Evolutionary conservation across 352 stramenopile genomes (phyloP), one percentile per base, ranked within the genome.

Genomic region (Globisporangium solare): DNA sequence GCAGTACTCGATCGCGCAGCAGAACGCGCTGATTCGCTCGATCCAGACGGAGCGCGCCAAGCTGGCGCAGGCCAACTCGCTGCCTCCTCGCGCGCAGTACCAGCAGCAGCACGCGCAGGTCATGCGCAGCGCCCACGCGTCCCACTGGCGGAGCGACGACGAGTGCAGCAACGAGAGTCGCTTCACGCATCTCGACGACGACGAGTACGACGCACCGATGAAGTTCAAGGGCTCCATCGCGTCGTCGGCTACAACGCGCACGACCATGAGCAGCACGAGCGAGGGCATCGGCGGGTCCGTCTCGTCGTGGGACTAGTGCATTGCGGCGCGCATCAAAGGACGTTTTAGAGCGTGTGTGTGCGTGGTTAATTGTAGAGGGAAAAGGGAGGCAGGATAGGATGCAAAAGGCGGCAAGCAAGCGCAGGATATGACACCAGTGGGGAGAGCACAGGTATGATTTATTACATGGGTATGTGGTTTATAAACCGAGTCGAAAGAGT

Each of bases 1-100:
- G 76, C 68, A 87, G 43, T 61, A 71, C 24, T 84, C 74, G 18
- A 79, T 87, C 53, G 68, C 72, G 7, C 61, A 87, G 46, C 76
- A 87, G 42, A 66, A 78, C 27, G 65, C 61, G 22, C 50, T 87
- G 47, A 50, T 87, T 47, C 71, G 77, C 1, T 83, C 75, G 37
- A 71, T 76, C 35, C 60, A 73, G 43, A 47, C 41, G 22, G 67
- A 73, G 54, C 67, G 58, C 31, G 60, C 59, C 7, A 63, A 57
- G 41, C n/a, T 57, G 10, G 48, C 40, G 54, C n/a, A 50, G 60
- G 42, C 45, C 53, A 20, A 60, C 32, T 18, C 49, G 14, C 51
- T 58, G 51, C 50, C 24, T n/a, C 61, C 41, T 4, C 27, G 20
- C 48, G 42, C 24, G 20, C 43, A 67, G 35, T 61, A 58, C 43